phyloP scores from a whole-genome alignment of 1,284 basidiomycete species.

The Rhodotorula sp. region DNA sequence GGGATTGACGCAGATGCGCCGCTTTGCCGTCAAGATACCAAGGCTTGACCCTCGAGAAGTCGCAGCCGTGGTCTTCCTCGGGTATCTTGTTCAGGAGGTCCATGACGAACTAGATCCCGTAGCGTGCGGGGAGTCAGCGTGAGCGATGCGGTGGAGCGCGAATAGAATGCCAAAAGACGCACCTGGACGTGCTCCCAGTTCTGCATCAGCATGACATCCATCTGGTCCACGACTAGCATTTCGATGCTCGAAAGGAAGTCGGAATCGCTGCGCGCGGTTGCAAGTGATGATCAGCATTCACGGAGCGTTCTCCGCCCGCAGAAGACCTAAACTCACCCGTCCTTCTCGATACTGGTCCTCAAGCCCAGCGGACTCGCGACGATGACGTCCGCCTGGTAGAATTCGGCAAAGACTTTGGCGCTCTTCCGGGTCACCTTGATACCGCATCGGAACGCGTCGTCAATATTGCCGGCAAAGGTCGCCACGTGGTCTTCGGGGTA shows the following conservation, averaged over 20 bases:
- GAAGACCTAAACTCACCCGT: slow-evolving; percentile 49
- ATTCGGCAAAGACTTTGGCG: slow-evolving; percentile 81
- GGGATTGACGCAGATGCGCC: slow-evolving; percentile 78
- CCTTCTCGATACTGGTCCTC: slow-evolving; percentile 89
- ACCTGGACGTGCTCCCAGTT: slow-evolving; percentile 98
- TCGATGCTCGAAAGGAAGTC: slow-evolving; percentile 95
- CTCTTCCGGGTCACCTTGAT: slow-evolving; percentile 89
- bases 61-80: slow-evolving; percentile 86
- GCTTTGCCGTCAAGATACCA: slow-evolving; percentile 95
- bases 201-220: slow-evolving; percentile 94
- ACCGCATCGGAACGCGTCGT: slow-evolving; percentile 91
- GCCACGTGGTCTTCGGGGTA: slow-evolving; percentile 89
- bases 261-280: slow-evolving; percentile 42
- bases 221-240: slow-evolving; percentile 85
- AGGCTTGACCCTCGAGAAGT: slow-evolving; percentile 94
- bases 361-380: slow-evolving; percentile 90
- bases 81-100: slow-evolving; percentile 83
- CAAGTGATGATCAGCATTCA: not conserved
- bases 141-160: not conserved
- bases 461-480: slow-evolving; percentile 94
- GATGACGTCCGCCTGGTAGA: slow-evolving; percentile 87
- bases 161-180: slow-evolving; percentile 34
- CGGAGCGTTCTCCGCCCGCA: not conserved
- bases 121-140: not conserved
- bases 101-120: slow-evolving; percentile 70